phyloP scores from a whole-genome alignment of 1,284 basidiomycete species.

The Ustanciosporium gigantosporum region DNA sequence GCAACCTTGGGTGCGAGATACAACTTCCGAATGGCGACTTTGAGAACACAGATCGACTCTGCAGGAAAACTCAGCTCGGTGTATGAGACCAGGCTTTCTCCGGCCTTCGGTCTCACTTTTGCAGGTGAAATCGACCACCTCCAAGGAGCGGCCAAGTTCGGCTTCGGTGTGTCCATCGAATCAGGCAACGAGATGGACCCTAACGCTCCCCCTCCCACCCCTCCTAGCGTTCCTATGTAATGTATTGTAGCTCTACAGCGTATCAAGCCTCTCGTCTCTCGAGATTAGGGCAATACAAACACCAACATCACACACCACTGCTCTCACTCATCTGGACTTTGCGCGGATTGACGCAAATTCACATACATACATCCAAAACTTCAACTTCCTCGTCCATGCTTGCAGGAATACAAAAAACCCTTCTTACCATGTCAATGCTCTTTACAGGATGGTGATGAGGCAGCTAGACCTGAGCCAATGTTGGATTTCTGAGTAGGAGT shows the following conservation, averaged over 20 bases:
- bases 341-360: too few species aligned
- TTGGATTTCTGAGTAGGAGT: too few species aligned
- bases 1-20: slow-evolving; percentile 94
- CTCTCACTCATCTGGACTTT: too few species aligned
- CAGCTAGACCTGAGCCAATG: too few species aligned
- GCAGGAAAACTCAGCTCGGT: slow-evolving; percentile 83
- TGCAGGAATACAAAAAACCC: not conserved
- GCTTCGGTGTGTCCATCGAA: slow-evolving; percentile 95
- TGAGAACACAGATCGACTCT: slow-evolving; percentile 55
- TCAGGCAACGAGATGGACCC: slow-evolving; percentile 55
- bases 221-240: slow-evolving; percentile 58
- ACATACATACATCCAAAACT: too few species aligned
- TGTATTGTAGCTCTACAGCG: too few species aligned
- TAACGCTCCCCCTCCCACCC: slow-evolving; percentile 49
- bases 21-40: slow-evolving; percentile 86
- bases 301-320: slow-evolving; percentile 7
- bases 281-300: too few species aligned
- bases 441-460: too few species aligned
- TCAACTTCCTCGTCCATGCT: not conserved
- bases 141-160: slow-evolving; percentile 87
- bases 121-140: slow-evolving; percentile 98
- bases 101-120: slow-evolving; percentile 90
- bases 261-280: too few species aligned
- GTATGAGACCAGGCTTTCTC: slow-evolving; percentile 93
- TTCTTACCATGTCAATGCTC: too few species aligned